Percentiles rank a stretch among this genome's conserved stretches.
Evolutionary conservation across 106 monocot species (phyloP).

Genomic region (Xerophyta viscosa): DNA sequence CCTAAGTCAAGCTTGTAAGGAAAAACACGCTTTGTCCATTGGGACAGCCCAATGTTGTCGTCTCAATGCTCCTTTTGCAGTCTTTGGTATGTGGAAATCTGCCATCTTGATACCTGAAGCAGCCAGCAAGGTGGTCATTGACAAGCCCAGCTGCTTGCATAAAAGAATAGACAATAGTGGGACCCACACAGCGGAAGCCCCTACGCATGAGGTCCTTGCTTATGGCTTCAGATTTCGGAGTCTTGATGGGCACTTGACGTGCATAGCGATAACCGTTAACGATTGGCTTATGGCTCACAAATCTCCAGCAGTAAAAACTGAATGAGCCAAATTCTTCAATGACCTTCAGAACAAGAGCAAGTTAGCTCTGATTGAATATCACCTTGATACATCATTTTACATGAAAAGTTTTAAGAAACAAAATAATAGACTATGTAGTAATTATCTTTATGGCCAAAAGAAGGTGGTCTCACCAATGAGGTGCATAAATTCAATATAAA

Average conservation of each 20-base stretch:
- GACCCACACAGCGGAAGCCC: constrained; percentile 48
- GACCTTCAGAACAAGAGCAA: constrained; percentile 32
- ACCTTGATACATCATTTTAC: too few species aligned
- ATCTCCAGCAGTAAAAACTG: constrained; percentile 41
- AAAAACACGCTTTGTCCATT: neutral
- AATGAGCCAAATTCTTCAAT: constrained; percentile 62
- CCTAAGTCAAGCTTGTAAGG: constrained; percentile 1
- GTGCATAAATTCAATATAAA: too few species aligned
- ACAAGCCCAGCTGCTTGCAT: constrained; percentile 55
- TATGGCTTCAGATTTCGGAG: constrained; percentile 53
- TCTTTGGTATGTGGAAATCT: neutral
- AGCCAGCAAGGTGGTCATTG: constrained; percentile 55
- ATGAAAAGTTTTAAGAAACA: too few species aligned
- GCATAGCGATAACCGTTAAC: constrained; percentile 31
- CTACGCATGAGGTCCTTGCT: constrained; percentile 64
- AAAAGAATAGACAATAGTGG: constrained; percentile 50
- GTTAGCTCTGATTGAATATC: too few species aligned
- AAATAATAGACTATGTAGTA: too few species aligned
- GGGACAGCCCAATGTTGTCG: neutral
- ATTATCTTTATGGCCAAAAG: too few species aligned
- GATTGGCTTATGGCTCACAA: constrained; percentile 60
- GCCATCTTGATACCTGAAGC: constrained; percentile 31
- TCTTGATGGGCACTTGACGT: constrained; percentile 53
- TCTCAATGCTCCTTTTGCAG: neutral
- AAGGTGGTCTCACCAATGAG: too few species aligned